Percentiles rank a stretch among this genome's conserved stretches.
These are phyloP conservation scores for Kodamaea alishanica DNA, from an alignment of 1,139 yeast species.

Conservation along the genomic window DNA sequence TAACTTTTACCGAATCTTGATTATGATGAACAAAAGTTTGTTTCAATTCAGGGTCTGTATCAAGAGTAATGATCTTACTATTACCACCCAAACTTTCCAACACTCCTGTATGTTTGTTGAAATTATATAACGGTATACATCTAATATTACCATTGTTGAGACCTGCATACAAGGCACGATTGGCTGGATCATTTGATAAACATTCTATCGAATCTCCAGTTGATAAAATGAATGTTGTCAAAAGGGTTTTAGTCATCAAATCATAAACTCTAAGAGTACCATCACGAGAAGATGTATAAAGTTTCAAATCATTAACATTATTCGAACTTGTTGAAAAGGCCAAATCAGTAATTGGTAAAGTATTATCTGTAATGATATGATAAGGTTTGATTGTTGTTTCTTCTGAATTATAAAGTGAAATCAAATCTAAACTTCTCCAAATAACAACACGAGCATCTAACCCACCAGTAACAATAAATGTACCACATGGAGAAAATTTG, in stretches of 20 bases:
- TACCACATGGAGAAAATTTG: slow-evolving; percentile 61
- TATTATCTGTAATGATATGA: slow-evolving; percentile 65
- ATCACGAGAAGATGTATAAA: slow-evolving; percentile 73
- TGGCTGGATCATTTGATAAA: slow-evolving; percentile 76
- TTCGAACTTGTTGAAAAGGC: slow-evolving; percentile 44
- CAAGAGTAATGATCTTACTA: slow-evolving; percentile 51
- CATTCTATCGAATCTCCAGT: slow-evolving; percentile 45
- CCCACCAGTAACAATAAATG: slow-evolving; percentile 71
- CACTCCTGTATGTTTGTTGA: slow-evolving; percentile 38
- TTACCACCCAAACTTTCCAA: slow-evolving; percentile 57
- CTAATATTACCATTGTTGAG: slow-evolving; percentile 60
- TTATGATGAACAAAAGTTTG: slow-evolving; percentile 60
- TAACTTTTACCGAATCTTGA: slow-evolving; percentile 30
- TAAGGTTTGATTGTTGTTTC: slow-evolving; percentile 35
- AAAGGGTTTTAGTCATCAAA: slow-evolving; percentile 38
- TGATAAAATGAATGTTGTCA: slow-evolving; percentile 71
- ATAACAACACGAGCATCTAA: slow-evolving; percentile 74
- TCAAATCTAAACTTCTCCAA: slow-evolving; percentile 68
- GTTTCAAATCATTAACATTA: slow-evolving; percentile 52
- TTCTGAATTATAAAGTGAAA: slow-evolving; percentile 29
- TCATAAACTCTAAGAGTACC: slow-evolving; percentile 69
- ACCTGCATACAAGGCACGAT: slow-evolving; percentile 72
- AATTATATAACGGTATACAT: slow-evolving; percentile 52
- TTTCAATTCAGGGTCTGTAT: slow-evolving; percentile 46
- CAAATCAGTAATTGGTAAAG: slow-evolving; percentile 69